Conservation (phyloP, 352 stramenopile genomes). For the Globisporangium spinosum region DNA sequence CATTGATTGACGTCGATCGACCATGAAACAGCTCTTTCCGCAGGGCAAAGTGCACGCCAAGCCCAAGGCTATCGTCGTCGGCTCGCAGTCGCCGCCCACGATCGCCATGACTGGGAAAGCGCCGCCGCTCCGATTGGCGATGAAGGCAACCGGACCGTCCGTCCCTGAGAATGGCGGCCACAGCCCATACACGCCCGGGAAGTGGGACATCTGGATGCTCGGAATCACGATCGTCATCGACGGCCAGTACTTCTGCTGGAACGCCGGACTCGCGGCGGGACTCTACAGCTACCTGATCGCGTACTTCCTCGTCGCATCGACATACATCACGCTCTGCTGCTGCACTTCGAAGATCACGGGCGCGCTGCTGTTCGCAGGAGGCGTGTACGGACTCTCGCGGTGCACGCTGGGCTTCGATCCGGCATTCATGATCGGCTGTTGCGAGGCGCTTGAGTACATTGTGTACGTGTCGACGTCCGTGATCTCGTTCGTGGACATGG, state of each 20-base stretch:
- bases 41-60: not conserved
- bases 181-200: not conserved
- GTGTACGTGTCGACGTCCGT: slow-evolving; percentile 34
- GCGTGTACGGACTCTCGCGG: slow-evolving; percentile 6
- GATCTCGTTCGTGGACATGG: slow-evolving; percentile 19
- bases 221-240: slow-evolving; percentile 33
- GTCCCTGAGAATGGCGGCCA: not conserved
- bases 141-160: not conserved
- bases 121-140: not conserved
- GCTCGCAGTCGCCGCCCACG: not conserved
- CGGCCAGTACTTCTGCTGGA: slow-evolving; percentile 38
- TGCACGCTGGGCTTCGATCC: slow-evolving; percentile 17
- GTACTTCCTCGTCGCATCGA: slow-evolving; percentile 19
- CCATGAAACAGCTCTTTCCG: not conserved
- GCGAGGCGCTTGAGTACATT: slow-evolving; percentile 38
- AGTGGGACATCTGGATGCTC: slow-evolving; percentile 46
- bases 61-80: not conserved
- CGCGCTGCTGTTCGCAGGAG: slow-evolving; percentile 29
- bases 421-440: slow-evolving; percentile 33
- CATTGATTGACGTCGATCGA: not conserved
- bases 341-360: slow-evolving; percentile 28
- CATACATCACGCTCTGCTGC: slow-evolving; percentile 30
- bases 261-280: slow-evolving; percentile 22
- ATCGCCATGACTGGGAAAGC: not conserved
- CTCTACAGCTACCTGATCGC: slow-evolving; percentile 24